Evolutionary conservation across 2,329 filamentous ascomycete species (phyloP), one percentile per base, ranked within the genome.

Genomic region (Neophaeococcomyces mojaviensis): DNA sequence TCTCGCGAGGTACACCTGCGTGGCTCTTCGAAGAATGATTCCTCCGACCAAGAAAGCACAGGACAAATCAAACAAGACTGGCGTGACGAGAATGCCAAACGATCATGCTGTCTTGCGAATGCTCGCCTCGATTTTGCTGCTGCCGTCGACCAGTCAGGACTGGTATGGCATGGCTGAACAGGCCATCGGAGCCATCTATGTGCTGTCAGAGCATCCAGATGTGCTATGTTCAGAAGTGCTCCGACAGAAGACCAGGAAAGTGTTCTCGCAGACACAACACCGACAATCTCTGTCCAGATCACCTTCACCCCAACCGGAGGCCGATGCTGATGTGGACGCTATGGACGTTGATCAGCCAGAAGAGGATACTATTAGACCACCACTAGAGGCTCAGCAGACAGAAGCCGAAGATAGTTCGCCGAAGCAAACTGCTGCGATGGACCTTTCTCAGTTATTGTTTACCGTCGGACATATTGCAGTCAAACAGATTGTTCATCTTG

Each of bases 401-500:
- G 63, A 4, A 56, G 64, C 52, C 55, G 55, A 2, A 46, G 52
- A 37, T 58, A 37, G 53, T 18, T 65, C 72, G 7, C 24, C 31
- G 16, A 79, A 75, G 59, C 78, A 82, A 24, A 86, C 83, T 55
- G 78, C 82, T 3, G 81, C 87, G 1, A 76, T 88, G 38, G 82
- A 79, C 1, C 73, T 98, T 2, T 95, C 92, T 0, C 92, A 97
- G 59, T 76, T 98, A 2, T 74, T 98, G 0, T 97, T 97, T 62
- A 84, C 95, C 30, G 90, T 97, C 24, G 92, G 92, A 0, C 92
- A 98, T 60, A 86, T 97, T 39, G 92, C 92, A 12, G 92, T 98
- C 62, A 98, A 98, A 69, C 94, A 98, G 62, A 98, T 98, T 57
- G 94, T 98, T 1, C 92, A 98, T 63, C 78, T 98, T 9, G 92